phyloP scores from a whole-genome alignment of 2,329 filamentous ascomycete species.

The Colletotrichum navitas region DNA sequence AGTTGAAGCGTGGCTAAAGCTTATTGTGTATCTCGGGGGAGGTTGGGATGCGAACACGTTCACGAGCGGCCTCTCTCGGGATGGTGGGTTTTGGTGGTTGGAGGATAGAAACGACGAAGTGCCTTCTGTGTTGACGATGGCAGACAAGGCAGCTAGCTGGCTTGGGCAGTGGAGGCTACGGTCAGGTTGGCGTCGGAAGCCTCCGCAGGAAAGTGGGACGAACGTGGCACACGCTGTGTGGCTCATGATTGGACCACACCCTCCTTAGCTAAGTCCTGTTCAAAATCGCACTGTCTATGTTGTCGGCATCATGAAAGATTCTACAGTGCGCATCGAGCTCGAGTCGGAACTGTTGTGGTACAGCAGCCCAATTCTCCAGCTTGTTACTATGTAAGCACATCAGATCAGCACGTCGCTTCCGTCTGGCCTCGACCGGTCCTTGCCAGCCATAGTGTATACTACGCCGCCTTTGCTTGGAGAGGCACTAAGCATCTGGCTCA shows the following conservation, averaged over 20 bases:
- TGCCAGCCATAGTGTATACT: background rate
- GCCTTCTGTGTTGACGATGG: constrained; percentile 27
- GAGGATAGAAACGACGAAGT: constrained; percentile 9
- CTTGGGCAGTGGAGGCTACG: constrained; percentile 15
- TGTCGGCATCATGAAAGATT: fast-evolving
- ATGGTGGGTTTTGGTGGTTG: constrained; percentile 1
- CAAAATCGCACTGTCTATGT: background rate
- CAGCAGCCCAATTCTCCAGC: constrained; percentile 6
- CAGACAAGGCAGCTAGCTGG: constrained; percentile 18
- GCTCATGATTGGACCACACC: constrained; percentile 25
- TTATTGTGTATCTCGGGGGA: background rate
- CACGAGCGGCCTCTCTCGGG: constrained; percentile 30
- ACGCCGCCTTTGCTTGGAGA: background rate
- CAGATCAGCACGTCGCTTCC: constrained; percentile 5
- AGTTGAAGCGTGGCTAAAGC: constrained; percentile 8
- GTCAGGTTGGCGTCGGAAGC: constrained; percentile 15
- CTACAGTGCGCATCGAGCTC: background rate
- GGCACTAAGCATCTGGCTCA: background rate
- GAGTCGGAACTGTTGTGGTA: background rate
- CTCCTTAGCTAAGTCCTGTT: no score
- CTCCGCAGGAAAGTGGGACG: constrained; percentile 20
- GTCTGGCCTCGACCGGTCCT: constrained; percentile 6
- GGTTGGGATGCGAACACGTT: constrained; percentile 4
- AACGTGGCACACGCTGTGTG: constrained; percentile 38
- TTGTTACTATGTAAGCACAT: constrained; percentile 5